Evolutionary conservation across 768 basidiomycete species (phyloP).

Genomic region (Cyathus striatus): DNA sequence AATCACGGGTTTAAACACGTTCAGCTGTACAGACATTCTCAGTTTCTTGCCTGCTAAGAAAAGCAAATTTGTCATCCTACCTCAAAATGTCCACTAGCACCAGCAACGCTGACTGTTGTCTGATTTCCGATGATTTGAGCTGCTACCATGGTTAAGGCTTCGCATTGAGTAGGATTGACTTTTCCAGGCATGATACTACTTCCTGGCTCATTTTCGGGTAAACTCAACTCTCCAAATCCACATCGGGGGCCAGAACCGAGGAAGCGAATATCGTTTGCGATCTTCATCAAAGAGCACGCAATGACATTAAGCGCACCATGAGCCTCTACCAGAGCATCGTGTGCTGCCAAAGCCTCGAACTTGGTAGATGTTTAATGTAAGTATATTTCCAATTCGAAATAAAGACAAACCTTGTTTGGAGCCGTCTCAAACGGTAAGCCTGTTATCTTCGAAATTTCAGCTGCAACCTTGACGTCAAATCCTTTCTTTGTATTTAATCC

Average conservation of each 20-base stretch:
- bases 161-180: slow-evolving; percentile 99
- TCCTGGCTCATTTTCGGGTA: slow-evolving; percentile 98
- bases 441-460: slow-evolving; percentile 86
- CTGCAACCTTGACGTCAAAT: slow-evolving; percentile 92
- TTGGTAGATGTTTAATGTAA: slow-evolving; percentile 21
- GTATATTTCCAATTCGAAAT: neutral
- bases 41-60: too few relatives aligned
- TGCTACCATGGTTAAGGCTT: slow-evolving; percentile 97
- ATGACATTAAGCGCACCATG: slow-evolving; percentile 95
- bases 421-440: slow-evolving; percentile 92
- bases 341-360: slow-evolving; percentile 98
- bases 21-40: slow-evolving; percentile 59
- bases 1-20: slow-evolving; percentile 99
- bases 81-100: slow-evolving; percentile 96
- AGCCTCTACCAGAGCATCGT: slow-evolving; percentile 96
- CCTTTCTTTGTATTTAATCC: slow-evolving; percentile 96
- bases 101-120: slow-evolving; percentile 86
- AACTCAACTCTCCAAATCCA: slow-evolving; percentile 88
- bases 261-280: slow-evolving; percentile 98
- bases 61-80: slow-evolving; percentile 45
- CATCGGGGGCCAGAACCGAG: slow-evolving; percentile 97
- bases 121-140: slow-evolving; percentile 99
- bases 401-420: slow-evolving; percentile 85
- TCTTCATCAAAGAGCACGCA: slow-evolving; percentile 98
- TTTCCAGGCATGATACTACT: slow-evolving; percentile 99